Evolutionary conservation across 805 yeast species (phyloP), one percentile per base, ranked within the genome.

Genomic region (Teunomyces kruisii): DNA sequence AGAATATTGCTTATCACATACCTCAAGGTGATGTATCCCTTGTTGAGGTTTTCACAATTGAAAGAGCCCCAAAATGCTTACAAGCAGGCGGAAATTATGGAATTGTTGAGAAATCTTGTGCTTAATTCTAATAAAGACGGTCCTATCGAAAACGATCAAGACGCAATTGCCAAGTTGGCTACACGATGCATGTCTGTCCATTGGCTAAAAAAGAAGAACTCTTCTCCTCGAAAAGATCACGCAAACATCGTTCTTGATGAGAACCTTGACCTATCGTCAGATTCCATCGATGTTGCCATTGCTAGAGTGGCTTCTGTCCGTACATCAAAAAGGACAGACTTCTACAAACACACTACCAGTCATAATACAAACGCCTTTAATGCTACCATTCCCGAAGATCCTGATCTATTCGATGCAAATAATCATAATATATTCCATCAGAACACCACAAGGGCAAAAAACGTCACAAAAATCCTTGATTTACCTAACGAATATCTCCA

Each of bases 1-100:
- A 80, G 89, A 9, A 49, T 63, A 15, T 50, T 72, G 29, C 58
- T 67, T 5, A 50, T 70, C 22, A 65, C 74, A 2, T 89, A 85
- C 55, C 65, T 91, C 33, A 74, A 94, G 45, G 89, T 90, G 2
- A 54, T 92, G 26, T 74, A 80, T 50, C 96, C 95, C 1, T 64
- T 91, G 56, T 62, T 91, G 27, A 70, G 77, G 46, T 81, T 81
- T 53, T 77, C 92, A 1, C 87, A 85, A 54, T 66, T 89, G 43
- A 51, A 45, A 19, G 73, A 70, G 15, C 59, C 74, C 10, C 62
- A 64, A 1, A 76, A 80, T 2, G 70, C 71, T 7, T 88, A 89
- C 62, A 84, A 87, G 54, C 70, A 67, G 14, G 72, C 68, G 0
- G 84, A 80, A 42, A 56, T 91, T 6, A 51, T 64, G 6, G 74